phyloP scores from a whole-genome alignment of 2,329 filamentous ascomycete species.

The Chrysoporthe austroafricana region DNA sequence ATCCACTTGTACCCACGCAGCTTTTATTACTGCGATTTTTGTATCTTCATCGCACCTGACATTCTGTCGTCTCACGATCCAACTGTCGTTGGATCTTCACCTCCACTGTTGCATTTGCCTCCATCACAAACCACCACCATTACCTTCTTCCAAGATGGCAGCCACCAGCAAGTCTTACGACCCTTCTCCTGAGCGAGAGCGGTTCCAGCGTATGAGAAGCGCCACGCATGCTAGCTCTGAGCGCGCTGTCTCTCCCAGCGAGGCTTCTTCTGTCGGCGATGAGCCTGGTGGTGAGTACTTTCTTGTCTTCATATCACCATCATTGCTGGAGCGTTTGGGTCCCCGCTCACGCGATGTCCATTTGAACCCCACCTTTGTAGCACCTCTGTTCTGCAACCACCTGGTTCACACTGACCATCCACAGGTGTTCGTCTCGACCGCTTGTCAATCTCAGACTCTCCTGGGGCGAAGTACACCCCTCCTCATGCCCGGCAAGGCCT shows the following conservation, averaged over 20 bases:
- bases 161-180: slow-evolving; percentile 20
- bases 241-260: slow-evolving; percentile 19
- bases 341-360: neutral
- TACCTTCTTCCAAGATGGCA: slow-evolving; percentile 14
- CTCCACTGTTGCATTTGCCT: neutral
- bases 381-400: neutral
- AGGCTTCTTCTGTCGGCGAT: slow-evolving; percentile 19
- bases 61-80: neutral
- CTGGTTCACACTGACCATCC: neutral
- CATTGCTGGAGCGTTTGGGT: neutral
- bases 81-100: neutral
- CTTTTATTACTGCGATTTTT: neutral
- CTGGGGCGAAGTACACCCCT: slow-evolving; percentile 18
- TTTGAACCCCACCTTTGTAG: neutral
- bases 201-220: slow-evolving; percentile 20
- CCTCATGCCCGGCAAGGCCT: slow-evolving; percentile 19
- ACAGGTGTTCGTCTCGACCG: slow-evolving; percentile 23
- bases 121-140: neutral
- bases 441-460: slow-evolving; percentile 11
- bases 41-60: neutral
- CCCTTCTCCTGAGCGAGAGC: slow-evolving; percentile 17
- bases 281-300: slow-evolving; percentile 17
- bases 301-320: neutral
- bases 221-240: slow-evolving; percentile 16
- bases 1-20: neutral